phyloP scores from a whole-genome alignment of 2,329 filamentous ascomycete species.

The Rhynchosporium agropyri region DNA sequence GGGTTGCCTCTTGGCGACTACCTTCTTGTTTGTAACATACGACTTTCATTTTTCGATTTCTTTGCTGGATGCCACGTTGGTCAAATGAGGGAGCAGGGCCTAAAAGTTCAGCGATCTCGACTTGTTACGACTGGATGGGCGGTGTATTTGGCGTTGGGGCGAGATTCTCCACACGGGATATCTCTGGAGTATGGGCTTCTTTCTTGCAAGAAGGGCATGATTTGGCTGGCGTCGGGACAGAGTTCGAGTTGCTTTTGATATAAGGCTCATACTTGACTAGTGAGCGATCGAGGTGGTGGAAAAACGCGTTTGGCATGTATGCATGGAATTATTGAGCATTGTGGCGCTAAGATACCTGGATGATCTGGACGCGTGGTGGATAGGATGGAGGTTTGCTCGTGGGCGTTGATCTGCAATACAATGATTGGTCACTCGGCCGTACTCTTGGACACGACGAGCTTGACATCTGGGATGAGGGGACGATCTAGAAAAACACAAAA shows the following conservation, averaged over 20 bases:
- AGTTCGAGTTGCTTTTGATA: conserved; percentile 36
- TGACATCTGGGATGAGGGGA: conserved; percentile 35
- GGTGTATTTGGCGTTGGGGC: conserved; percentile 38
- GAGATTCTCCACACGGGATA: conserved; percentile 35
- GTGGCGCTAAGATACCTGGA: conserved; percentile 28
- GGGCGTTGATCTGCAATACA: conserved; percentile 28
- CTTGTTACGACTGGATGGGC: conserved; percentile 40
- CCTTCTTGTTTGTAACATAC: conserved; percentile 43
- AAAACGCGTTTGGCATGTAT: conserved; percentile 21
- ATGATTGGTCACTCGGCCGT: conserved; percentile 37
- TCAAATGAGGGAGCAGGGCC: conserved; percentile 39
- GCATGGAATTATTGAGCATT: conserved; percentile 24
- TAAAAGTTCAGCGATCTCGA: conserved; percentile 42
- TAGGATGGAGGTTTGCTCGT: conserved; percentile 24
- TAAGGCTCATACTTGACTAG: conserved; percentile 26
- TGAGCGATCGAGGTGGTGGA: conserved; percentile 27
- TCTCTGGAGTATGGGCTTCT: conserved; percentile 35
- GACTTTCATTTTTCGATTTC: conserved; percentile 38
- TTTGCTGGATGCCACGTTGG: conserved; percentile 33
- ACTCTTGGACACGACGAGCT: conserved; percentile 34
- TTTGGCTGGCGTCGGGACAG: conserved; percentile 38
- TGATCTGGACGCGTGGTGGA: conserved; percentile 27
- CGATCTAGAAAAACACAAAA: conserved; percentile 31
- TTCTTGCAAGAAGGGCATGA: conserved; percentile 38
- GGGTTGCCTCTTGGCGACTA: conserved; percentile 28